A percentile compares a stretch with the other conserved stretches of the same genome.
Evolutionary conservation across 2,329 filamentous ascomycete genomes (phyloP).

Genomic region (Diplocarpon mali): DNA sequence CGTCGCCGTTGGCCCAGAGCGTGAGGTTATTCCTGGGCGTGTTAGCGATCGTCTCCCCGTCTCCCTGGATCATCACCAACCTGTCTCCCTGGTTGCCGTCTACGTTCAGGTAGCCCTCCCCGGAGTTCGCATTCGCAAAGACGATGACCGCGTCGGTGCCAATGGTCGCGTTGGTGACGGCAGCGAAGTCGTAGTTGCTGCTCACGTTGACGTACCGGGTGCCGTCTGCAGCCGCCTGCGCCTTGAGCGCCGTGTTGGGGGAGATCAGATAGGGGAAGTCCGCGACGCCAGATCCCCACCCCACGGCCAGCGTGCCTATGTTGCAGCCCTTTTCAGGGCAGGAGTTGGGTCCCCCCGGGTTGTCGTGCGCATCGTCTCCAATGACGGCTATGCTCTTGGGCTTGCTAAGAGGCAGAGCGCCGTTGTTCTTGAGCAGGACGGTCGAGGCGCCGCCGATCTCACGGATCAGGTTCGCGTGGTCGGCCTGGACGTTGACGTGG

Average conservation of each 20-base stretch:
- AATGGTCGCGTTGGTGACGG: slow-evolving; percentile 53
- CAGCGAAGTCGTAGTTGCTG: slow-evolving; percentile 40
- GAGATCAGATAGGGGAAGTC: slow-evolving; percentile 68
- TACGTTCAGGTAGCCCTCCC: slow-evolving; percentile 75
- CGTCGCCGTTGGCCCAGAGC: slow-evolving; percentile 73
- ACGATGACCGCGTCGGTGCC: slow-evolving; percentile 64
- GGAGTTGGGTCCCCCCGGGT: slow-evolving; percentile 65
- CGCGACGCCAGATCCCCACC: slow-evolving; percentile 67
- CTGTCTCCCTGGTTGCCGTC: slow-evolving; percentile 75
- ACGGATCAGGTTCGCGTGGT: slow-evolving; percentile 67
- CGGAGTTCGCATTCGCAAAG: slow-evolving; percentile 77
- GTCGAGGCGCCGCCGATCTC: slow-evolving; percentile 69
- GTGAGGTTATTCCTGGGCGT: slow-evolving; percentile 67
- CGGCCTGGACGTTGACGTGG: slow-evolving; percentile 67
- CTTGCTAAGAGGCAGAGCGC: slow-evolving; percentile 61
- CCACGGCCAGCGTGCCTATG: slow-evolving; percentile 56
- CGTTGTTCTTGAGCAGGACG: slow-evolving; percentile 78
- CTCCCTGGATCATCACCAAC: too few relatives aligned
- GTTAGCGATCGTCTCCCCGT: too few relatives aligned
- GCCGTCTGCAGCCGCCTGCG: slow-evolving; percentile 48
- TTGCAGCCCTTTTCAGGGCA: slow-evolving; percentile 48
- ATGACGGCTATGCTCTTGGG: slow-evolving; percentile 67
- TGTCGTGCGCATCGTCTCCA: slow-evolving; percentile 73
- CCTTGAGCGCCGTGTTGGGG: slow-evolving; percentile 58
- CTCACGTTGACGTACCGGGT: slow-evolving; percentile 55